Conservation (phyloP, 495 filamentous ascomycete genomes). For the Penicillium fimorum region DNA sequence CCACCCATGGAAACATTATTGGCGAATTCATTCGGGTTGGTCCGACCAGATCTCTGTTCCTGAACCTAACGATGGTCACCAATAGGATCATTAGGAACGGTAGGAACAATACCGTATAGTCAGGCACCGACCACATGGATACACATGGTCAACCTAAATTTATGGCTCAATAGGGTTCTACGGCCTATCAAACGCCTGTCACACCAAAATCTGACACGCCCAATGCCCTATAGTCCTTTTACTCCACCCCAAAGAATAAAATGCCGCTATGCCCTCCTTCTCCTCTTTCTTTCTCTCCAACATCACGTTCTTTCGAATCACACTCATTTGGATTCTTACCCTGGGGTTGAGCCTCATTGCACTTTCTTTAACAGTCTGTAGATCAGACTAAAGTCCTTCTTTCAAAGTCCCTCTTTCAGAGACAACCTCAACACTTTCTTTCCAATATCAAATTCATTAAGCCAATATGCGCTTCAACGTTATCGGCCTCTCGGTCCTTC, state of each 20-base stretch:
- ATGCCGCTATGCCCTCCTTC: constrained; percentile 4
- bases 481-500: constrained; percentile 2
- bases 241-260: constrained; percentile 6
- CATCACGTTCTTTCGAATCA: constrained; percentile 11
- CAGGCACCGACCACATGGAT: constrained; percentile 9
- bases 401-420: neutral
- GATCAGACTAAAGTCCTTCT: constrained; percentile 9
- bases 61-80: neutral
- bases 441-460: neutral
- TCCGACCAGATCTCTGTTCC: neutral
- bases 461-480: constrained; percentile 14
- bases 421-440: neutral
- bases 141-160: constrained; percentile 1
- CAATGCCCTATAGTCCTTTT: neutral
- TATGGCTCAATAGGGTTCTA: neutral
- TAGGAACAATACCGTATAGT: neutral
- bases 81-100: constrained; percentile 1
- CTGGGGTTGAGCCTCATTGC: constrained; percentile 6
- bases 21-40: constrained; percentile 10
- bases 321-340: constrained; percentile 10
- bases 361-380: constrained; percentile 14
- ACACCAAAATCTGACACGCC: constrained; percentile 1
- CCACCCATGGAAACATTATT: neutral
- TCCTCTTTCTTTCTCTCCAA: neutral
- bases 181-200: constrained; percentile 1